Conservation (phyloP, 495 filamentous ascomycete genomes). For the Penicillium dipodomyicola region DNA sequence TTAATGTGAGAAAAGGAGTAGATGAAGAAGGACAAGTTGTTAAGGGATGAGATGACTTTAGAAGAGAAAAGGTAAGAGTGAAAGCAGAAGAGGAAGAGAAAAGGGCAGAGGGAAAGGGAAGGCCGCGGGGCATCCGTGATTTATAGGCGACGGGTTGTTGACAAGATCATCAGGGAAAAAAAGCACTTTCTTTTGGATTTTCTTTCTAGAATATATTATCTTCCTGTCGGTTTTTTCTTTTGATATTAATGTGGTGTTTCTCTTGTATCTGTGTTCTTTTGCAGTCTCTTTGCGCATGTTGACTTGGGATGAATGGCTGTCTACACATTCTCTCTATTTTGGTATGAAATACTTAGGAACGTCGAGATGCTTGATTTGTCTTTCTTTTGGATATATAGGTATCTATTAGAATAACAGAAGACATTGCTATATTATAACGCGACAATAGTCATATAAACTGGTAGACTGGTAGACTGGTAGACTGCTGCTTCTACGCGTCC, state of each 20-base stretch:
- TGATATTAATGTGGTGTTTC: conserved; percentile 11
- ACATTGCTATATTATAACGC: neutral
- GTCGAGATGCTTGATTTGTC: neutral
- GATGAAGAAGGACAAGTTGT: conserved; percentile 15
- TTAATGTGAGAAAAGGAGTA: conserved; percentile 19
- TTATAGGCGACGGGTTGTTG: conserved; percentile 51
- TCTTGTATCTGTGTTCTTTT: conserved; percentile 10
- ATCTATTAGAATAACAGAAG: neutral
- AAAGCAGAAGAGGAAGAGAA: conserved; percentile 18
- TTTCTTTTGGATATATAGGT: too few relatives aligned
- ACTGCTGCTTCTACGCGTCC: conserved; percentile 2
- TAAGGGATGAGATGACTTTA: conserved; percentile 12
- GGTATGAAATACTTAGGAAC: neutral
- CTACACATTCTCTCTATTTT: conserved; percentile 18
- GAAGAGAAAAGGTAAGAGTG: conserved; percentile 17
- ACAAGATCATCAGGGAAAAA: conserved; percentile 40
- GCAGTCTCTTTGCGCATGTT: neutral
- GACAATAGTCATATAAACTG: neutral
- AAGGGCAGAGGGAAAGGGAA: conserved; percentile 39
- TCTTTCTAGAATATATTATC: conserved; percentile 11
- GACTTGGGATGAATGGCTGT: conserved; percentile 13
- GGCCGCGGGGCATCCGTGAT: conserved; percentile 51
- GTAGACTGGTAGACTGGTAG: neutral
- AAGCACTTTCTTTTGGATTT: conserved; percentile 18
- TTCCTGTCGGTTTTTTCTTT: conserved; percentile 18